Evolutionary conservation across 331 rosid species (phyloP).

Genomic region (Quercus lobata): DNA sequence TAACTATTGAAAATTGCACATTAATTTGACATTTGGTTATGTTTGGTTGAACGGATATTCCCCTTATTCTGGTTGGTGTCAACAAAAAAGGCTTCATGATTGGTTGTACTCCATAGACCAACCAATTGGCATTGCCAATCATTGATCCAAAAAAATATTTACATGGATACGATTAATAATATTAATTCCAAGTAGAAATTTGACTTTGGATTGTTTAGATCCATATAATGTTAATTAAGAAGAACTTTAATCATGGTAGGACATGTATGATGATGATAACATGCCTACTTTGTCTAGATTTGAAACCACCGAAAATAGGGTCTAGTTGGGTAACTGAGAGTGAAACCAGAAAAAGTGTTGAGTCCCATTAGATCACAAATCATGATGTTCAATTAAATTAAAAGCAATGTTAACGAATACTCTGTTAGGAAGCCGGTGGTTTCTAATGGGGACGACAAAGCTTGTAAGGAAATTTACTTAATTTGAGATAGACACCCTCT

Average conservation of each 20-base stretch:
- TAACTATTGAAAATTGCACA: not conserved
- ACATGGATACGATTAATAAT: not conserved
- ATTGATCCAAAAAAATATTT: constrained; percentile 21
- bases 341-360: not conserved
- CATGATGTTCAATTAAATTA: not conserved
- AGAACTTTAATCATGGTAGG: constrained; percentile 35
- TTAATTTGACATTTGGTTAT: not conserved
- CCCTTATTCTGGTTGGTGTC: not conserved
- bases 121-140: constrained; percentile 19
- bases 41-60: too few relatives aligned
- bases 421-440: too few relatives aligned
- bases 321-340: not conserved
- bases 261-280: constrained; percentile 33
- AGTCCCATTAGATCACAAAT: constrained; percentile 13
- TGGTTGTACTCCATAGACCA: constrained; percentile 33
- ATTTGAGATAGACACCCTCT: too few relatives aligned
- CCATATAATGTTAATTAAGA: not conserved
- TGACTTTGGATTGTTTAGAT: not conserved
- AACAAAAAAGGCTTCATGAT: constrained; percentile 2
- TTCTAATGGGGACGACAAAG: too few relatives aligned
- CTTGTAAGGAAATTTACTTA: too few relatives aligned
- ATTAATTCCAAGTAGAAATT: not conserved
- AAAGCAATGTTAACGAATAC: too few relatives aligned
- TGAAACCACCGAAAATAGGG: not conserved
- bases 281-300: constrained; percentile 19